phyloP scores from a whole-genome alignment of 2,329 filamentous ascomycete genomes.

The Apiospora pterosperma region DNA sequence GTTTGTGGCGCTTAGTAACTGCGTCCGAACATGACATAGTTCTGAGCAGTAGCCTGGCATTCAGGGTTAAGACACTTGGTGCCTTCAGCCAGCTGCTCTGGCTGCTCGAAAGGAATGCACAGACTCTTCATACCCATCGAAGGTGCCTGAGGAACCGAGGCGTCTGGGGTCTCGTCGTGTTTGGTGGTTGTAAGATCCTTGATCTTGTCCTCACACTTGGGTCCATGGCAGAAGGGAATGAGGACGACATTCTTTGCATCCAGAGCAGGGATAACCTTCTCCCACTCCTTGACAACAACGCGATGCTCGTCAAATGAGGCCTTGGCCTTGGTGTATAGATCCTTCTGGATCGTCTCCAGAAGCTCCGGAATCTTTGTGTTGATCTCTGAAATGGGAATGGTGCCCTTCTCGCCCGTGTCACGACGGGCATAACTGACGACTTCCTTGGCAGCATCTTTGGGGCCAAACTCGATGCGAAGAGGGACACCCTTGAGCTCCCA shows the following conservation, averaged over 20 bases:
- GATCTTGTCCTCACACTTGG: constrained; percentile 87
- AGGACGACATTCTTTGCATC: constrained; percentile 91
- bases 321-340: constrained; percentile 76
- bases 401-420: constrained; percentile 80
- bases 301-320: constrained; percentile 76
- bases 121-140: constrained; percentile 66
- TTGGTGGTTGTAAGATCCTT: constrained; percentile 86
- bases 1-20: constrained; percentile 45
- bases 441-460: constrained; percentile 84
- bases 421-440: constrained; percentile 84
- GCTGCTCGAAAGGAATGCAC: constrained; percentile 81
- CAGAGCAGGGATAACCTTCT: constrained; percentile 83
- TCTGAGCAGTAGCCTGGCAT: constrained; percentile 71
- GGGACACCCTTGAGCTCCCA: constrained; percentile 97
- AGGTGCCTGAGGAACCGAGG: constrained; percentile 50
- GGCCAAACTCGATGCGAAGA: constrained; percentile 90
- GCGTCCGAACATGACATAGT: constrained; percentile 91
- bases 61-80: constrained; percentile 92
- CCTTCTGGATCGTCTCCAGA: constrained; percentile 84
- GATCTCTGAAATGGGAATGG: constrained; percentile 72
- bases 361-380: constrained; percentile 71
- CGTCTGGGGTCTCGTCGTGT: constrained; percentile 51
- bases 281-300: constrained; percentile 79
- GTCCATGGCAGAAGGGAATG: constrained; percentile 82
- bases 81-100: constrained; percentile 65